Evolutionary conservation across 371 early-diverging fungal genomes (phyloP), one percentile per base, ranked within the genome.

Genomic region (Gilbertella persicaria): DNA sequence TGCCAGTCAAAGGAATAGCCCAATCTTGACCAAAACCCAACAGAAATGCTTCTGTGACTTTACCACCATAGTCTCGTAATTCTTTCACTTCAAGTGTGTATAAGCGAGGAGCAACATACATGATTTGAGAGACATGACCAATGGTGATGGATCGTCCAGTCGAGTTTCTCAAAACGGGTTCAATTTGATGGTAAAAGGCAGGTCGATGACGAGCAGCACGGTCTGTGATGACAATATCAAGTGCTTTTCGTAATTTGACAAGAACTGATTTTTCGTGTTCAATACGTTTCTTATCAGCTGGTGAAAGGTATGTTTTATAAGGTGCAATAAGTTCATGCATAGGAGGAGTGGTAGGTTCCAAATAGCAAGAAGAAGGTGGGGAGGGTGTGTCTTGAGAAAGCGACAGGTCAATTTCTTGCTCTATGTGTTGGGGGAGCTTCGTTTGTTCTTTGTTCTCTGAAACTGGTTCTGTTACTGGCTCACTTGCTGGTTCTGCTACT

Each of bases 171-270:
- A 75, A 44, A 16, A 62, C 57, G 3, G 65, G 42, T 55, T 69
- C 62, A 19, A 71, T 57, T 37, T 71, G 67, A 53, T 71, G 69
- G 40, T 67, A 75, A 45, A 71, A 36, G n/a, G 61, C 60, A 30
- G 66, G 58, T 5, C 48, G 55, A 20, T 66, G 61, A 28, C 64
- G 58, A 20, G 62, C 71, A 17, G 50, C 53, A 55, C 71, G 72
- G 45, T 71, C 71, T 7, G 62, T 71, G 8, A 75, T 42, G 4
- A 56, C 62, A 10, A 67, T 65, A 37, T 75, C 75, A 13, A 75
- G 60, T 4, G 69, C 65, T 14, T 60, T 53, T 8, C 65, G 60
- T 13, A 75, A 25, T 38, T 58, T 71, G 28, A 39, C 38, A 8
- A 75, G 49, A 2, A 60, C 60, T 1, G 33, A 19, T 37, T 52